Conservation (phyloP, 2,329 filamentous ascomycete genomes). For the Neonectria punicea region DNA sequence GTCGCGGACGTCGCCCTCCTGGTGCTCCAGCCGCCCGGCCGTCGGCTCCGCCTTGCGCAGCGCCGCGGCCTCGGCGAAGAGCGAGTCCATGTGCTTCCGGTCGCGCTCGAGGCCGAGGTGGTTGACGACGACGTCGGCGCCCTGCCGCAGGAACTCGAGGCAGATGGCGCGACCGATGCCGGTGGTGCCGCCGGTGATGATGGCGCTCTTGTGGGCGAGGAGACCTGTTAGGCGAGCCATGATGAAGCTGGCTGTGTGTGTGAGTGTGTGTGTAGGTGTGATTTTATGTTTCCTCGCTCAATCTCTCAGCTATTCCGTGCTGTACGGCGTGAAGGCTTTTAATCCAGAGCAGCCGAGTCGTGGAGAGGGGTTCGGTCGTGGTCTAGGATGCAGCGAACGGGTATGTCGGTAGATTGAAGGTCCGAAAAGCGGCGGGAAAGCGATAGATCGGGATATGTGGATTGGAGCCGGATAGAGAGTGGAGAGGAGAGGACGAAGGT, state of each 20-base stretch:
- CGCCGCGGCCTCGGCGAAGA: slow-evolving; percentile 61
- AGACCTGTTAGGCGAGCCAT: slow-evolving; percentile 55
- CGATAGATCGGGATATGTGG: neutral
- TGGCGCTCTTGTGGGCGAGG: slow-evolving; percentile 79
- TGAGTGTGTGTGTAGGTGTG: neutral
- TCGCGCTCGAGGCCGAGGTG: slow-evolving; percentile 73
- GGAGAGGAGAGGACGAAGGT: neutral
- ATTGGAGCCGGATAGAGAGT: neutral
- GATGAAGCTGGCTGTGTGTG: neutral
- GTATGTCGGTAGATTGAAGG: slow-evolving; percentile 24
- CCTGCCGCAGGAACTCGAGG: slow-evolving; percentile 80
- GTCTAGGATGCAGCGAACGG: slow-evolving; percentile 15
- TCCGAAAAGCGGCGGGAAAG: neutral
- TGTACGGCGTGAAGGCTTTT: neutral
- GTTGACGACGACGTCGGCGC: slow-evolving; percentile 83
- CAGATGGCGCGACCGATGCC: slow-evolving; percentile 89
- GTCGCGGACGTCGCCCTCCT: slow-evolving; percentile 81
- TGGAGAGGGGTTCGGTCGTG: slow-evolving; percentile 15
- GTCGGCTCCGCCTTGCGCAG: slow-evolving; percentile 57
- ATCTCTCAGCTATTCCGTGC: neutral
- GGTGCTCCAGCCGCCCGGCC: slow-evolving; percentile 69
- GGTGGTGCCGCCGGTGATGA: slow-evolving; percentile 87
- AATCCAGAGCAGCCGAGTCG: slow-evolving; percentile 2
- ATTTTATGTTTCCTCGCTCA: neutral
- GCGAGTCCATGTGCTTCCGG: slow-evolving; percentile 61